Evolutionary conservation across 2,329 filamentous ascomycete genomes (phyloP), one percentile per base, ranked within the genome.

Genomic region (Calonectria henricotiae): DNA sequence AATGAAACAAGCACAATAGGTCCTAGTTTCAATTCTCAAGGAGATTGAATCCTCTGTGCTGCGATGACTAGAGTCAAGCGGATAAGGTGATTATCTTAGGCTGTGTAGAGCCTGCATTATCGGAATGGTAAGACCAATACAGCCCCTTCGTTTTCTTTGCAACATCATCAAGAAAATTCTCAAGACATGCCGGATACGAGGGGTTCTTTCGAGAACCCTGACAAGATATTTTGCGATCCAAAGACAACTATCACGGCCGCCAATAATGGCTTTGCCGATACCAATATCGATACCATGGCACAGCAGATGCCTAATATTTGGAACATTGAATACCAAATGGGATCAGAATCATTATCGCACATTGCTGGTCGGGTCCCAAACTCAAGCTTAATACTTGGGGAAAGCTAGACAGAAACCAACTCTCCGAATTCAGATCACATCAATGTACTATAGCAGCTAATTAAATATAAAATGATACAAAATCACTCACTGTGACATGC

Each of bases 1-100:
- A 49, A 85, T 79, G 65, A 83, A 84, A 71, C 83, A 85, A 0
- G 79, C 79, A 83, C 83, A 85, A 66, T 83, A 83, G 0, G 83
- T 84, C 13, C 83, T 77, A 9, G 80, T 83, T 47, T 82, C 77
- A 23, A 81, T 79, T 25, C 32, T 20, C 2, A 55, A n/a, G 3
- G 51, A 55, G 23, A 55, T 55, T 23, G n/a, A n/a, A n/a, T 55
- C 51, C 17, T 55, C 51, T 8, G 32, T 23, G 12, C 32, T 13
- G 11, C 51, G 32, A 17, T 39, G 51, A 8, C 51, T 30, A 73
- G 2, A 79, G 23, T 47, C 51, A 20, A 60, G 46, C 54, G 39
- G 37, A 30, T 41, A 61, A 27, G 63, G 63, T 1, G 51, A 54
- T 13, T 49, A 35, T 7, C 55, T 71, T 6, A 77, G 71, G 43